Percentiles rank a stretch among this genome's conserved stretches.
Evolutionary conservation across 2,329 filamentous ascomycete genomes (phyloP).

Genomic region (Colletotrichum camelliae): DNA sequence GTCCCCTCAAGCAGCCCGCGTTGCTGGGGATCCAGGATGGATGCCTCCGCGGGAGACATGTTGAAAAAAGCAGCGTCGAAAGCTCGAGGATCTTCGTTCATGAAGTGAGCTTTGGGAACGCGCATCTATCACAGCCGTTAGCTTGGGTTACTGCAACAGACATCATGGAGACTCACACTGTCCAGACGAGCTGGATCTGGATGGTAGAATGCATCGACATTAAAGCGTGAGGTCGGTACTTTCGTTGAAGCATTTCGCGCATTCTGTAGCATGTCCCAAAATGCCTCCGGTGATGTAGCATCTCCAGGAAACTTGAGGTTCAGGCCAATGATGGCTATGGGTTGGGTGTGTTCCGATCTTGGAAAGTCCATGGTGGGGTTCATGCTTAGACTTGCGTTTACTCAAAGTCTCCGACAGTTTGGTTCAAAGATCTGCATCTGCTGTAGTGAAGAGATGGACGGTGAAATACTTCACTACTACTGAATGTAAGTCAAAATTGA

Average conservation of each 20-base stretch:
- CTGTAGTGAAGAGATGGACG: not conserved
- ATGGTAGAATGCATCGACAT: not conserved
- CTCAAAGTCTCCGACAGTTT: not conserved
- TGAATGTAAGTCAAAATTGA: not conserved
- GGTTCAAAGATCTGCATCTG: not conserved
- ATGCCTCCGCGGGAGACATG: constrained; percentile 3
- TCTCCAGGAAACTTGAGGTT: constrained; percentile 24
- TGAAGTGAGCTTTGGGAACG: not conserved
- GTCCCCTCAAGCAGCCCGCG: constrained; percentile 53
- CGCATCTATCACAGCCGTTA: not conserved
- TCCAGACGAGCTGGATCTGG: not conserved
- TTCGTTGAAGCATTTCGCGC: not conserved
- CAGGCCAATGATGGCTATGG: constrained; percentile 28
- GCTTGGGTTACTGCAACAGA: not conserved
- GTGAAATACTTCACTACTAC: not conserved
- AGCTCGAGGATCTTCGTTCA: not conserved
- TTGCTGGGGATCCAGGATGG: constrained; percentile 53
- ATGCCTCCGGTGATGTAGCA: not conserved
- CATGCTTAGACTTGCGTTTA: not conserved
- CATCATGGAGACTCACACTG: not conserved
- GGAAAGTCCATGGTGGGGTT: not conserved
- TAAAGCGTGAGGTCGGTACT: not conserved
- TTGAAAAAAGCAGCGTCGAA: constrained; percentile 14
- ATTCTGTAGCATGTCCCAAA: not conserved
- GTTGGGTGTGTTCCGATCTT: not conserved